Conservation (phyloP, 352 stramenopile genomes). For the Hyaloperonospora brassicae region DNA sequence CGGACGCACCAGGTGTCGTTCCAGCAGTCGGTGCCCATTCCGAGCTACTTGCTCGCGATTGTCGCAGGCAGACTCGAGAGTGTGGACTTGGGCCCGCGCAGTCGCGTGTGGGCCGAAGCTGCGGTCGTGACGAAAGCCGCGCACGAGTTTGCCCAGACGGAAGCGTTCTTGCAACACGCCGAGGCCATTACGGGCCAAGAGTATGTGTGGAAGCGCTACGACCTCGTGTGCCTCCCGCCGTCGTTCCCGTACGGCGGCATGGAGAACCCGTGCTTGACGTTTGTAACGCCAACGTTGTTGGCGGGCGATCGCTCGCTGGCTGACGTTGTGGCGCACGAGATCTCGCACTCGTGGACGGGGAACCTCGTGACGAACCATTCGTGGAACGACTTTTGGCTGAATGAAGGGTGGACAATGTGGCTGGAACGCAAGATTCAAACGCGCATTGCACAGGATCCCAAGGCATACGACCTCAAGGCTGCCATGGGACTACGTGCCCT, state of each 20-base stretch:
- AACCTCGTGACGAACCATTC: constrained; percentile 96
- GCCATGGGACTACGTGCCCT: constrained; percentile 38
- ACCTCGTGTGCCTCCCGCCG: constrained; percentile 94
- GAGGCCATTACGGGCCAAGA: constrained; percentile 87
- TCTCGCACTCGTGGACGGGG: constrained; percentile 93
- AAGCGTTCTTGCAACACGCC: constrained; percentile 87
- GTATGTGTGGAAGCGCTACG: constrained; percentile 96
- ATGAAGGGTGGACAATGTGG: constrained; percentile 97
- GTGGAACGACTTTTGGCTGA: constrained; percentile 97
- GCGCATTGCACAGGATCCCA: constrained; percentile 36
- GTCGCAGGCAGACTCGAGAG: constrained; percentile 87
- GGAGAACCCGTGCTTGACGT: constrained; percentile 88
- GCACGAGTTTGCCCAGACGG: constrained; percentile 93
- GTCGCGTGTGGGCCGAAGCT: constrained; percentile 92
- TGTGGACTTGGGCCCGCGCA: constrained; percentile 79
- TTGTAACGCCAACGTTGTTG: constrained; percentile 94
- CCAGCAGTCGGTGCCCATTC: constrained; percentile 88
- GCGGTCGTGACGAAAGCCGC: constrained; percentile 87
- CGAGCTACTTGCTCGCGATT: constrained; percentile 94
- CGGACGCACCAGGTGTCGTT: constrained; percentile 59
- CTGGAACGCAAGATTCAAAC: constrained; percentile 96
- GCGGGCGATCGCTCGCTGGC: constrained; percentile 91
- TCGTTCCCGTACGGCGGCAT: constrained; percentile 87
- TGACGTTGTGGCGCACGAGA: constrained; percentile 96
- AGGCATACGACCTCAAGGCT: constrained; percentile 50